phyloP scores from a whole-genome alignment of 495 filamentous ascomycete species.

The Parachaetomium inaequale region DNA sequence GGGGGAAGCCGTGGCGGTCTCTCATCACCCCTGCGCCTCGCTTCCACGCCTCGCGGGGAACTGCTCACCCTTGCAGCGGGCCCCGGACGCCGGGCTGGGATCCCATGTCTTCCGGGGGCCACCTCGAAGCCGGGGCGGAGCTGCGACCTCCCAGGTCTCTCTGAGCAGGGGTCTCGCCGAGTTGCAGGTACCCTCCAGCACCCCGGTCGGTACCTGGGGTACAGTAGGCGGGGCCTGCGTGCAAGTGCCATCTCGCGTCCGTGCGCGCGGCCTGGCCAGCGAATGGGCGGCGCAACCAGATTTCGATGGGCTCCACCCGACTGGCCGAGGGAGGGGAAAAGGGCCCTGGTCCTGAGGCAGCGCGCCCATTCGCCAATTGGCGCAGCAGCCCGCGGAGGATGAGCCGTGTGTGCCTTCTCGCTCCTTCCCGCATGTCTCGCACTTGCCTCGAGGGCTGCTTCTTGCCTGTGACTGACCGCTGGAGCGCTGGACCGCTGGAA shows the following conservation, averaged over 20 bases:
- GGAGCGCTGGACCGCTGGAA: slow-evolving; percentile 2
- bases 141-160: neutral
- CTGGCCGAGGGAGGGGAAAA: slow-evolving; percentile 16
- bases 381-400: slow-evolving; percentile 11
- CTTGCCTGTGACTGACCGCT: neutral
- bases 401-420: slow-evolving; percentile 17
- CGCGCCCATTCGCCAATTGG: slow-evolving; percentile 18
- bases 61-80: slow-evolving; percentile 22
- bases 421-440: slow-evolving; percentile 13
- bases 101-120: slow-evolving; percentile 8
- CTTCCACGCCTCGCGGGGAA: slow-evolving; percentile 32
- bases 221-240: slow-evolving; percentile 20
- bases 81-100: slow-evolving; percentile 3
- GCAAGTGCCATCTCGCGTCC: slow-evolving; percentile 27
- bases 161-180: neutral
- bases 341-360: neutral
- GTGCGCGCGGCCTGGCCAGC: slow-evolving; percentile 21
- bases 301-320: slow-evolving; percentile 29
- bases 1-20: slow-evolving; percentile 13
- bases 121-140: slow-evolving; percentile 17
- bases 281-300: slow-evolving; percentile 28
- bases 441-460: neutral
- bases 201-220: slow-evolving; percentile 27
- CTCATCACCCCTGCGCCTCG: slow-evolving; percentile 18
- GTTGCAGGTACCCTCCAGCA: slow-evolving; percentile 8